A percentile compares a stretch with the other conserved stretches of the same genome.
These are phyloP conservation scores for Bondarzewia mesenterica DNA, from an alignment of 1,284 basidiomycete species.

Conservation along the genomic window DNA sequence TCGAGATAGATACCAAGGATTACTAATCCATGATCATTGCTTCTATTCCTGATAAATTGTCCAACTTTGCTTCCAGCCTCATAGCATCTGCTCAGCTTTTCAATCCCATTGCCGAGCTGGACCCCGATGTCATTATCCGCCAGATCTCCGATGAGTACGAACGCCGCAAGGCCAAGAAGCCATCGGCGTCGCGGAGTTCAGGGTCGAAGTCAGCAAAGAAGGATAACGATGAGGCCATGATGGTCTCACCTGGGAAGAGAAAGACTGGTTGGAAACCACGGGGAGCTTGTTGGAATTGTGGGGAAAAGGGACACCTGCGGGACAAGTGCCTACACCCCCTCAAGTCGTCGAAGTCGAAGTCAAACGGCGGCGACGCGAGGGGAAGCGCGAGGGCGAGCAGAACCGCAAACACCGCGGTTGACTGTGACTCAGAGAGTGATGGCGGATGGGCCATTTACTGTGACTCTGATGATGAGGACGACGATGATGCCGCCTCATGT, in stretches of 20 bases:
- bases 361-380: too few species aligned
- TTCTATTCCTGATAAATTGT: background rate
- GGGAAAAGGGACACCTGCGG: background rate
- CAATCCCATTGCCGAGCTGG: background rate
- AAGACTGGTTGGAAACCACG: background rate
- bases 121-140: background rate
- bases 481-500: too few species aligned
- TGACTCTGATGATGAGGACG: too few species aligned
- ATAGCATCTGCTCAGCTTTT: background rate
- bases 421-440: too few species aligned
- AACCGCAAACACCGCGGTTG: too few species aligned
- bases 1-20: slow-evolving; percentile 16
- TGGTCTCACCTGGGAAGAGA: background rate
- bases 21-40: background rate
- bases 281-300: background rate
- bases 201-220: slow-evolving; percentile 7
- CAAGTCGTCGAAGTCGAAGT: background rate
- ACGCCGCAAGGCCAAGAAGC: background rate
- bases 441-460: too few species aligned
- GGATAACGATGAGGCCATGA: background rate
- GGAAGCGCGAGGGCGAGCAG: too few species aligned
- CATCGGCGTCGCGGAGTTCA: background rate
- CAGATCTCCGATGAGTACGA: background rate
- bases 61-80: background rate
- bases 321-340: background rate